Percentiles rank a stretch among this genome's conserved stretches.
Conservation (phyloP, 2,329 filamentous ascomycete genomes). For the Exserohilum turcica region DNA sequence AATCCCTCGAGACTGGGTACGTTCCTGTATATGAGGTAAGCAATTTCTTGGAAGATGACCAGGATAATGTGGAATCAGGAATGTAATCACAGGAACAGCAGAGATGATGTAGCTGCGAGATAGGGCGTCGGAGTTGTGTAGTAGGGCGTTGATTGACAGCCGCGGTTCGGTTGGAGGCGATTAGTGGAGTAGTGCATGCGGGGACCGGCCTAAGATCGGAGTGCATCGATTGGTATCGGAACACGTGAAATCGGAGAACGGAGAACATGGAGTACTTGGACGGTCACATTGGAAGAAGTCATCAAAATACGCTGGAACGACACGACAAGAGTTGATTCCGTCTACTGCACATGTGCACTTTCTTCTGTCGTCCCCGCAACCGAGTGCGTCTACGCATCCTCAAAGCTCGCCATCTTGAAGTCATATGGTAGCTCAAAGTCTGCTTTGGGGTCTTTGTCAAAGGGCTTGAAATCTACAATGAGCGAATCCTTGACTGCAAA, state of each 20-base stretch:
- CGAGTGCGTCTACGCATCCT: slow-evolving; percentile 40
- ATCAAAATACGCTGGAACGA: not conserved
- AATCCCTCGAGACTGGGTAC: not conserved
- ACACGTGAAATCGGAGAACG: not conserved
- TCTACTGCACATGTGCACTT: slow-evolving; percentile 18
- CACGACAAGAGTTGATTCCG: not conserved
- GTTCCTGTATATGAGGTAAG: not conserved
- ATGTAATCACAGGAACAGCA: not conserved
- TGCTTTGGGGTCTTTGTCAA: slow-evolving; percentile 58
- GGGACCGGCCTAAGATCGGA: slow-evolving; percentile 15
- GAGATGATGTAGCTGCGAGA: slow-evolving; percentile 9
- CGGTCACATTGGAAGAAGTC: not conserved
- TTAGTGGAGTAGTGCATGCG: slow-evolving; percentile 13
- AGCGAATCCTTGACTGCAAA: slow-evolving; percentile 66
- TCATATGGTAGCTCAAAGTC: slow-evolving; percentile 61
- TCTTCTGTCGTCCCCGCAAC: slow-evolving; percentile 34
- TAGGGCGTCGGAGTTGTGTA: slow-evolving; percentile 15
- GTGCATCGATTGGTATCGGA: slow-evolving; percentile 6
- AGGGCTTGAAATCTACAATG: slow-evolving; percentile 62
- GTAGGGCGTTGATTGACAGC: slow-evolving; percentile 15
- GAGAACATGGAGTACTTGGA: not conserved
- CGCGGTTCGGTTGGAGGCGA: slow-evolving; percentile 29
- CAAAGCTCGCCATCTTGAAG: slow-evolving; percentile 51
- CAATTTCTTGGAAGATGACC: not conserved
- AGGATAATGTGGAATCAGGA: not conserved